Percentiles rank a stretch among this genome's conserved stretches.
phyloP scores from a whole-genome alignment of 192 early-diverging fungal species.

The Chytriomyces sp. region DNA sequence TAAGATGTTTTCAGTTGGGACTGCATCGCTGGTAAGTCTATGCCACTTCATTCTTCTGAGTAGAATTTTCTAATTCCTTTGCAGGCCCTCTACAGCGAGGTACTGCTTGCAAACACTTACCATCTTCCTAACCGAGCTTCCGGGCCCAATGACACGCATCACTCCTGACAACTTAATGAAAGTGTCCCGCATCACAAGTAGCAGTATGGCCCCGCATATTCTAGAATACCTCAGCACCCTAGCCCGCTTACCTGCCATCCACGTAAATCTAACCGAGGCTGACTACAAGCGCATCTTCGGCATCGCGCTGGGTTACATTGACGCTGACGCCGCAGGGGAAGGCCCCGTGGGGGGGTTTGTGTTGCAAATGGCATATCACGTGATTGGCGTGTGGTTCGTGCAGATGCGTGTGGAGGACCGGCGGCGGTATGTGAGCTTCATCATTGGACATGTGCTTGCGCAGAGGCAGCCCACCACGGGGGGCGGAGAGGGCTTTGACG shows the following conservation, averaged over 20 bases:
- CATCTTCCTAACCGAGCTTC: constrained; percentile 80
- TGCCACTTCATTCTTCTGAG: neutral
- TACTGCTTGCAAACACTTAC: constrained; percentile 81
- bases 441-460: constrained; percentile 60
- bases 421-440: constrained; percentile 75
- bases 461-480: neutral
- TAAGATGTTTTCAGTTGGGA: constrained; percentile 73
- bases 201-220: constrained; percentile 78
- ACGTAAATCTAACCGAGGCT: constrained; percentile 74
- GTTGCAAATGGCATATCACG: constrained; percentile 89
- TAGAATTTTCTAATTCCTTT: neutral
- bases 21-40: constrained; percentile 55
- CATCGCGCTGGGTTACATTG: constrained; percentile 87
- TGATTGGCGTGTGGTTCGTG: constrained; percentile 88
- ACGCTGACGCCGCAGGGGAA: constrained; percentile 18
- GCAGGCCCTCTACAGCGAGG: constrained; percentile 63
- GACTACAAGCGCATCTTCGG: constrained; percentile 89
- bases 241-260: constrained; percentile 75
- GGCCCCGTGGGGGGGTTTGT: constrained; percentile 56
- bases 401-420: constrained; percentile 75
- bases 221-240: constrained; percentile 91
- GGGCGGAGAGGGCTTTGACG: constrained; percentile 58
- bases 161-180: constrained; percentile 69
- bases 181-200: constrained; percentile 80
- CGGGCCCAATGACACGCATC: constrained; percentile 72